A percentile compares a stretch with the other conserved stretches of the same genome.
These are phyloP conservation scores for Solanum gandarillasii DNA, from an alignment of 257 asterid species.

Conservation along the genomic window DNA sequence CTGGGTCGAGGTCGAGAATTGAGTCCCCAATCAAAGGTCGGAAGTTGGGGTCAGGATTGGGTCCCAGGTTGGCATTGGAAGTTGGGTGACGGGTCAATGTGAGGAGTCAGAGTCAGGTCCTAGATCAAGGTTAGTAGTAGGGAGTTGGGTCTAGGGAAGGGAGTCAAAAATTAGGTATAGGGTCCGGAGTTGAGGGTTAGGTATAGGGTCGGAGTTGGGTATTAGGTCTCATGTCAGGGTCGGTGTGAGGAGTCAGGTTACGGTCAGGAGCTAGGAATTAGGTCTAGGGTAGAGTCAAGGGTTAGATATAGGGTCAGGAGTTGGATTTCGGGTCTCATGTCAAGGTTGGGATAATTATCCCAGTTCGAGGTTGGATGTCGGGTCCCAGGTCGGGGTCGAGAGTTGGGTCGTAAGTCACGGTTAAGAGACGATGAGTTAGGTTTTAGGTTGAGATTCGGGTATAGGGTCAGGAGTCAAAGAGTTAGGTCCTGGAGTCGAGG, in stretches of 20 bases:
- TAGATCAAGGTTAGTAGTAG: background rate
- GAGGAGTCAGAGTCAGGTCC: background rate
- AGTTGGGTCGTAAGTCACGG: background rate
- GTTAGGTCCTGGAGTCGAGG: background rate
- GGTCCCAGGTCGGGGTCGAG: too few species aligned
- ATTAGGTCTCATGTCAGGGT: too few species aligned
- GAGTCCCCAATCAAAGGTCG: too few species aligned
- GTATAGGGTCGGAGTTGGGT: background rate
- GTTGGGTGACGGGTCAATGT: background rate
- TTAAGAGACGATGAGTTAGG: background rate
- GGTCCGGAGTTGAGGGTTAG: background rate
- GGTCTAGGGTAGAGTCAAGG: too few species aligned
- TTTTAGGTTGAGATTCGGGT: background rate
- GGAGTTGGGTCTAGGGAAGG: background rate
- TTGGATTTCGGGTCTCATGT: background rate
- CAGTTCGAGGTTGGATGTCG: too few species aligned
- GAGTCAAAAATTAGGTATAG: too few species aligned
- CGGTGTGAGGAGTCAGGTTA: background rate
- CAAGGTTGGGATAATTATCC: background rate
- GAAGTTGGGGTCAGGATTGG: background rate
- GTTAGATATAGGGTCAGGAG: background rate
- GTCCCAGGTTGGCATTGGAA: background rate
- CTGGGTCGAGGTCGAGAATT: too few species aligned
- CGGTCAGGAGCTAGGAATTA: background rate
- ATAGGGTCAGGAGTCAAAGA: background rate